A percentile compares a stretch with the other conserved stretches of the same genome.
These are phyloP conservation scores for Trametes cubensis DNA, from an alignment of 768 basidiomycete species.

Conservation along the genomic window DNA sequence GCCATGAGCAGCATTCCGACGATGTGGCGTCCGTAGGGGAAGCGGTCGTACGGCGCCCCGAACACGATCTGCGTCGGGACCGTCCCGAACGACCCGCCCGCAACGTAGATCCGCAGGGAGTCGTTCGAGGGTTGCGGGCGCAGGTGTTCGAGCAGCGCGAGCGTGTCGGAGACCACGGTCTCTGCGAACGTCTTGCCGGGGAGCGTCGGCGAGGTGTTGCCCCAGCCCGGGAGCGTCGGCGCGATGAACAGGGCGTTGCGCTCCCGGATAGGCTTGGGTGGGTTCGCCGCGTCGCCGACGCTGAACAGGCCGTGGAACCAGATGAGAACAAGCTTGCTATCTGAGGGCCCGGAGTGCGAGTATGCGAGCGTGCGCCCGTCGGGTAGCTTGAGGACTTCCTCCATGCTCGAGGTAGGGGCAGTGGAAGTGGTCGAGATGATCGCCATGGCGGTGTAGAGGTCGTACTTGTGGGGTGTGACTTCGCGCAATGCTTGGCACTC, in stretches of 20 bases:
- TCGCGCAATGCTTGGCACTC: too few relatives aligned
- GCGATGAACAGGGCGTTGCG: conserved; percentile 49
- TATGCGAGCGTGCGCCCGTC: conserved; percentile 57
- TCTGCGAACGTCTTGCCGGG: conserved; percentile 41
- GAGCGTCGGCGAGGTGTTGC: conserved; percentile 48
- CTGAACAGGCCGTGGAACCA: conserved; percentile 60
- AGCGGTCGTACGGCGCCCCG: conserved; percentile 51
- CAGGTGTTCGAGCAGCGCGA: conserved; percentile 50
- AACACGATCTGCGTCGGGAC: conserved; percentile 59
- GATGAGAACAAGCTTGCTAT: conserved; percentile 51
- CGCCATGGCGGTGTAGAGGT: too few relatives aligned
- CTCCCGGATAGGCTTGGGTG: conserved; percentile 40
- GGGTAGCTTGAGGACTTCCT: conserved; percentile 29
- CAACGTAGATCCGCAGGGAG: conserved; percentile 49
- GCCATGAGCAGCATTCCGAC: conserved; percentile 50
- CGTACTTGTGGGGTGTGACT: too few relatives aligned
- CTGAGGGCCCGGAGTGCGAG: conserved; percentile 51
- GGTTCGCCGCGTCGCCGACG: conserved; percentile 45
- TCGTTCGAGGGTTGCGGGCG: conserved; percentile 39
- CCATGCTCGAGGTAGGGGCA: background rate
- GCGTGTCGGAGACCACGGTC: conserved; percentile 47
- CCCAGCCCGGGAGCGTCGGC: conserved; percentile 64
- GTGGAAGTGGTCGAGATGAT: too few relatives aligned
- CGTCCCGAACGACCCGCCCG: conserved; percentile 58
- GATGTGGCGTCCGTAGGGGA: conserved; percentile 52